A percentile compares a stretch with the other conserved stretches of the same genome.
Evolutionary conservation across 2,329 filamentous ascomycete species (phyloP).

Genomic region (Aspergillus spinulosporus): DNA sequence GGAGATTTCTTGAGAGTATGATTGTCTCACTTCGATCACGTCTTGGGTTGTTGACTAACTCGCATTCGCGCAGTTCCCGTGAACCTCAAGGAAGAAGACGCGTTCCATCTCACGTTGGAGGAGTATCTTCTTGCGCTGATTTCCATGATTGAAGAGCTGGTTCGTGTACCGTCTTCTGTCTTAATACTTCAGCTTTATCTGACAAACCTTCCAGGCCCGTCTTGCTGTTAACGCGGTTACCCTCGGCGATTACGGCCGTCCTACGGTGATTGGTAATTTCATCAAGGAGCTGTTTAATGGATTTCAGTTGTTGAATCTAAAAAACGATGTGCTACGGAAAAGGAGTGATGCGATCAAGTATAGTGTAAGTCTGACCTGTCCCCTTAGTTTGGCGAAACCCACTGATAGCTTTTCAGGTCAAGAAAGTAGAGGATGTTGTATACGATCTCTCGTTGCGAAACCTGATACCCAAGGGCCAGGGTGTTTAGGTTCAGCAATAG

Average conservation of each 20-base stretch:
- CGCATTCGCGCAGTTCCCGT: slow-evolving; percentile 66
- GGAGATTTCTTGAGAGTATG: slow-evolving; percentile 70
- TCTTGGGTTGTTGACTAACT: not conserved
- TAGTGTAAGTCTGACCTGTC: slow-evolving; percentile 49
- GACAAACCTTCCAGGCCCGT: slow-evolving; percentile 57
- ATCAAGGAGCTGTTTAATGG: slow-evolving; percentile 94
- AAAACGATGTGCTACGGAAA: slow-evolving; percentile 88
- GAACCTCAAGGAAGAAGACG: slow-evolving; percentile 84
- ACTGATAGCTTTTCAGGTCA: slow-evolving; percentile 59
- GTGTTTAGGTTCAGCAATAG: slow-evolving; percentile 15
- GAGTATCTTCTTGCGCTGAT: slow-evolving; percentile 92
- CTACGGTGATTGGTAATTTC: slow-evolving; percentile 84
- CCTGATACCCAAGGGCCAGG: slow-evolving; percentile 60
- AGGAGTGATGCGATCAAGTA: slow-evolving; percentile 95
- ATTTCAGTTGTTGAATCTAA: slow-evolving; percentile 95
- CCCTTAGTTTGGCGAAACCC: not conserved
- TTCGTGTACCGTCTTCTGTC: slow-evolving; percentile 34
- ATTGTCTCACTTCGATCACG: slow-evolving; percentile 5
- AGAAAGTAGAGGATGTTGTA: slow-evolving; percentile 96
- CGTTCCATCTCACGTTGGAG: slow-evolving; percentile 94
- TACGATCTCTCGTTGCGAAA: slow-evolving; percentile 91
- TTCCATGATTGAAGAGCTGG: slow-evolving; percentile 83
- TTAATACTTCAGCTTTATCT: not conserved
- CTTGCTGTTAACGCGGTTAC: slow-evolving; percentile 94
- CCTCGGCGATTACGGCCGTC: slow-evolving; percentile 80